phyloP scores from a whole-genome alignment of 257 asterid genomes.

The Ilex aquifolium region DNA sequence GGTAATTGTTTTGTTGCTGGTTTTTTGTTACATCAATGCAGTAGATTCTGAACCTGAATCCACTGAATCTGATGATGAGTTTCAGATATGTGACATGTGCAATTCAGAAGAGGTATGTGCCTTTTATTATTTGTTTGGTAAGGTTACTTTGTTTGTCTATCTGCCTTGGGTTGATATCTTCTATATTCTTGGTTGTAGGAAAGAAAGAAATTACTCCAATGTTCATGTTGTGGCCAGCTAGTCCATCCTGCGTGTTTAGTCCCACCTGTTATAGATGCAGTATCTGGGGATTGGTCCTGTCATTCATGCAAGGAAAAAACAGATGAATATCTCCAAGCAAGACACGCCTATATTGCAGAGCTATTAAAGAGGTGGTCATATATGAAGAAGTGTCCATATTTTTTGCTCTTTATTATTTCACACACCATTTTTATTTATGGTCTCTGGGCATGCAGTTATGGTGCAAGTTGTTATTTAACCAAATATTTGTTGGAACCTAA shows the following conservation, averaged over 20 bases:
- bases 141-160: conserved; percentile 2
- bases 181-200: conserved; percentile 43
- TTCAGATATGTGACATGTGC: conserved; percentile 89
- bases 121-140: conserved; percentile 7
- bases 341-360: conserved; percentile 66
- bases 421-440: background rate
- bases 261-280: conserved; percentile 73
- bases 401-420: conserved; percentile 8
- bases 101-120: conserved; percentile 72
- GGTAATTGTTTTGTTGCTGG: conserved; percentile 13
- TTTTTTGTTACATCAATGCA: conserved; percentile 33
- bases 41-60: conserved; percentile 65
- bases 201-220: conserved; percentile 87
- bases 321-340: conserved; percentile 81
- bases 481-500: background rate
- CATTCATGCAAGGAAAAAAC: conserved; percentile 87
- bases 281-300: conserved; percentile 81
- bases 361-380: conserved; percentile 51
- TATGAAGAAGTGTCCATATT: conserved; percentile 2
- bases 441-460: too few species aligned
- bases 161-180: conserved; percentile 2
- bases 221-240: conserved; percentile 82
- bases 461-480: too few species aligned
- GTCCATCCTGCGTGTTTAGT: conserved; percentile 76
- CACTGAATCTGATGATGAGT: conserved; percentile 82